phyloP scores from a whole-genome alignment of 192 early-diverging fungal genomes.

The Umbelopsis sp. region DNA sequence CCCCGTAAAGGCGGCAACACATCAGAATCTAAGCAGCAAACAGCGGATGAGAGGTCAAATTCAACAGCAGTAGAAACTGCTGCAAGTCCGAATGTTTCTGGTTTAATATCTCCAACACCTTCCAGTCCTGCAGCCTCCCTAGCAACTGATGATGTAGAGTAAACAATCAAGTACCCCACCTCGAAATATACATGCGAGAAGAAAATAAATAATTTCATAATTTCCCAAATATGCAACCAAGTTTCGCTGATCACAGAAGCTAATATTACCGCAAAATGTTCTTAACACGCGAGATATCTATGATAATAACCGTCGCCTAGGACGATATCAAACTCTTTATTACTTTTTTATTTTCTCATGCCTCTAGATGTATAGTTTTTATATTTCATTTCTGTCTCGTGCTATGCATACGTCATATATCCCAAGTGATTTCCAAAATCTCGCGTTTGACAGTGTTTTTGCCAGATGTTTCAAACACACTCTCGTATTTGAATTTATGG shows the following conservation, averaged over 20 bases:
- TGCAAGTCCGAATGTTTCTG: constrained; percentile 1
- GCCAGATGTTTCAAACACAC: constrained; percentile 33
- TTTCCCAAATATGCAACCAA: background rate
- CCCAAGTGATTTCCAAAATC: constrained; percentile 39
- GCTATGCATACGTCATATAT: constrained; percentile 23
- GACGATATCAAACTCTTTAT: no score
- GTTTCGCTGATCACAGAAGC: no score
- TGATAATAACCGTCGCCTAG: no score
- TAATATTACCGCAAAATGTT: no score
- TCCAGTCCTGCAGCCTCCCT: background rate
- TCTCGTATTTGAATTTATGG: constrained; percentile 30
- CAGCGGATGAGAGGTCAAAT: background rate
- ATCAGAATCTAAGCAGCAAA: background rate
- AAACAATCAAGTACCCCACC: background rate
- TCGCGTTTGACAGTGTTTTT: constrained; percentile 42
- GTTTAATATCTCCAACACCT: constrained; percentile 10
- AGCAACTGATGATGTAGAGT: background rate
- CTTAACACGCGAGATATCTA: no score
- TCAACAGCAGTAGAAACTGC: background rate
- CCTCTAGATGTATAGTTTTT: constrained; percentile 9
- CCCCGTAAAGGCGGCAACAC: background rate
- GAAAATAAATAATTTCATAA: constrained; percentile 5
- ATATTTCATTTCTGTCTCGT: background rate
- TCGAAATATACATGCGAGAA: background rate
- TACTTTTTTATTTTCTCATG: no score